Evolutionary conservation across 345 rosid genomes (phyloP).

Genomic region (Rhizophora apiculata): DNA sequence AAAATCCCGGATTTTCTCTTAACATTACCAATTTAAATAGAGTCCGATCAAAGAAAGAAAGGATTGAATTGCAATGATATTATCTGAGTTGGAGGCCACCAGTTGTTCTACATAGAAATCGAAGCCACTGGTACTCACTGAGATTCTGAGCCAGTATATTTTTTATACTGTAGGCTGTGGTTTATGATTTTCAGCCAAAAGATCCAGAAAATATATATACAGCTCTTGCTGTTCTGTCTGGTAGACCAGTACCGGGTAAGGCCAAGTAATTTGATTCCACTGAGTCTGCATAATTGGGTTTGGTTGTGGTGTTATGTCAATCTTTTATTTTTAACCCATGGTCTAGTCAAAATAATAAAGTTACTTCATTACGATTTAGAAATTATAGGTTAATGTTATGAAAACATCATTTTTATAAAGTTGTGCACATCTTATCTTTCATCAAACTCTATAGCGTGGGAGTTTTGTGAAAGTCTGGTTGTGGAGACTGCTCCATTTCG

Average conservation of each 20-base stretch:
- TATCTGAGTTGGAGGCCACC: background rate
- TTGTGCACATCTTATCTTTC: too few relatives aligned
- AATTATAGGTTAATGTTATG: too few relatives aligned
- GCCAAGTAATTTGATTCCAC: background rate
- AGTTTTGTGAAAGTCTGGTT: too few relatives aligned
- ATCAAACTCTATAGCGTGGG: too few relatives aligned
- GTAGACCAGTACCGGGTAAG: constrained; percentile 53
- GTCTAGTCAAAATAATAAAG: background rate
- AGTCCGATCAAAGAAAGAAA: too few relatives aligned
- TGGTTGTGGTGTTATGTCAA: background rate
- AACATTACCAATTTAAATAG: too few relatives aligned
- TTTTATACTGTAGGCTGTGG: constrained; percentile 28
- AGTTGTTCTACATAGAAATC: background rate
- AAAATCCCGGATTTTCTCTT: too few relatives aligned
- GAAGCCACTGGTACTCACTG: background rate
- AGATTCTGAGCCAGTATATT: background rate
- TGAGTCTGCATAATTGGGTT: background rate
- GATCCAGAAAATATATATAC: constrained; percentile 51
- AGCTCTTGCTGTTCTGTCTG: constrained; percentile 51
- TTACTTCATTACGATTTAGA: too few relatives aligned
- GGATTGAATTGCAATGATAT: too few relatives aligned
- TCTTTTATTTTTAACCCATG: background rate
- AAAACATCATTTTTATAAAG: too few relatives aligned
- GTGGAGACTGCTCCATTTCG: too few relatives aligned
- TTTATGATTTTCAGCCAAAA: constrained; percentile 58